Evolutionary conservation across 2,329 filamentous ascomycete genomes (phyloP).

Genomic region (Aspergillus aculeatus): DNA sequence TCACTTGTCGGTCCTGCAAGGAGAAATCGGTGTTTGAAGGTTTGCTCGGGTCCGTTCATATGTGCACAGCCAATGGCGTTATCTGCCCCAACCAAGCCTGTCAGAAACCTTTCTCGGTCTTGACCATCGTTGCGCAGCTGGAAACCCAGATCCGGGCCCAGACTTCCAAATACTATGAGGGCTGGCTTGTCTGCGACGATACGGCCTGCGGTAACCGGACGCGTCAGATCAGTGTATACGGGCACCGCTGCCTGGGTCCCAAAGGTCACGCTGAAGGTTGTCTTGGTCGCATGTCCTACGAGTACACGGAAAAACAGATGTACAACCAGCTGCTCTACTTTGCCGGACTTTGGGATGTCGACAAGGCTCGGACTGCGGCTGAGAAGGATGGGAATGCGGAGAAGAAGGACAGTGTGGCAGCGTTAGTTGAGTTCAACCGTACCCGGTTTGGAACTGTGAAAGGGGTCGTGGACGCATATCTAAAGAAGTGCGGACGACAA

Average conservation of each 20-base stretch:
- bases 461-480: constrained; percentile 74
- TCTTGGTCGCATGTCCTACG: constrained; percentile 81
- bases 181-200: constrained; percentile 88
- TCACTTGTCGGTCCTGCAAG: constrained; percentile 82
- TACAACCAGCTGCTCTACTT: constrained; percentile 96
- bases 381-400: constrained; percentile 52
- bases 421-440: constrained; percentile 79
- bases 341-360: constrained; percentile 80
- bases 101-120: constrained; percentile 60
- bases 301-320: constrained; percentile 81
- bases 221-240: constrained; percentile 89
- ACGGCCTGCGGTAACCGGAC: constrained; percentile 81
- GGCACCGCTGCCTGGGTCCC: constrained; percentile 82
- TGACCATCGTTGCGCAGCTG: constrained; percentile 81
- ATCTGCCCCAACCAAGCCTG: constrained; percentile 67
- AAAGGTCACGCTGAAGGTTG: constrained; percentile 82
- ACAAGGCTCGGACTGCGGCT: constrained; percentile 65
- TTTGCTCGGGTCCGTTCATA: constrained; percentile 57
- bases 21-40: constrained; percentile 72
- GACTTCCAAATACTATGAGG: constrained; percentile 85
- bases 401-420: constrained; percentile 64
- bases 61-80: constrained; percentile 72
- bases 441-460: constrained; percentile 73
- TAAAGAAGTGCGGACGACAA: constrained; percentile 85
- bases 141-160: constrained; percentile 78